These are phyloP conservation scores for Auriscalpium vulgare DNA, from an alignment of 768 basidiomycete species.

Conservation along the genomic window DNA sequence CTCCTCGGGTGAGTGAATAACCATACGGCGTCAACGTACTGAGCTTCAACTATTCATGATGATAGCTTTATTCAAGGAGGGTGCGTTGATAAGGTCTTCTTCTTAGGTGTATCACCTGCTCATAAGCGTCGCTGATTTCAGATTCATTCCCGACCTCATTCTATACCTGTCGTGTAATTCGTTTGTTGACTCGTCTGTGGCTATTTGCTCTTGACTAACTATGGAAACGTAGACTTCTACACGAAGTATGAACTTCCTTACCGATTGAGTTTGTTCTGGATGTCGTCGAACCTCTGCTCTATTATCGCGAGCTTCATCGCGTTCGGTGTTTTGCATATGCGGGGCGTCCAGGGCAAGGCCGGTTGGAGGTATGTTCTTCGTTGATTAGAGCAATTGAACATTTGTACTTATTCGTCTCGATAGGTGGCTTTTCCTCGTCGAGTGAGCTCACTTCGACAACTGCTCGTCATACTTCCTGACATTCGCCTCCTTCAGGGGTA, in stretches of 20 bases:
- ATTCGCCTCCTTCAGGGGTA: slow-evolving; percentile 27
- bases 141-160: slow-evolving; percentile 29
- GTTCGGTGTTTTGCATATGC: slow-evolving; percentile 52
- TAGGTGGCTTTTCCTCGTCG: slow-evolving; percentile 54
- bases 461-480: slow-evolving; percentile 31
- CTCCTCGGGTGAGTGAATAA: slow-evolving; percentile 22
- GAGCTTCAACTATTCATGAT: slow-evolving; percentile 24
- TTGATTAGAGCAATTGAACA: neutral
- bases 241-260: slow-evolving; percentile 36
- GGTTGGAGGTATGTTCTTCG: slow-evolving; percentile 41
- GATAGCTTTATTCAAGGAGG: slow-evolving; percentile 48
- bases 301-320: slow-evolving; percentile 42
- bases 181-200: neutral
- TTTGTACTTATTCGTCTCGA: neutral
- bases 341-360: slow-evolving; percentile 42
- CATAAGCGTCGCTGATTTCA: neutral
- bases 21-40: neutral
- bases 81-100: neutral
- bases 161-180: slow-evolving; percentile 42
- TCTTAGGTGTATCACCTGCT: slow-evolving; percentile 31
- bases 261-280: slow-evolving; percentile 15
- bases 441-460: slow-evolving; percentile 38
- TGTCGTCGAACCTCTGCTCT: slow-evolving; percentile 6
- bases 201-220: neutral
- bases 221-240: slow-evolving; percentile 34